Base-by-base conservation (phyloP, 2,329 filamentous ascomycete species). In the Pseudocercospora musae region DNA sequence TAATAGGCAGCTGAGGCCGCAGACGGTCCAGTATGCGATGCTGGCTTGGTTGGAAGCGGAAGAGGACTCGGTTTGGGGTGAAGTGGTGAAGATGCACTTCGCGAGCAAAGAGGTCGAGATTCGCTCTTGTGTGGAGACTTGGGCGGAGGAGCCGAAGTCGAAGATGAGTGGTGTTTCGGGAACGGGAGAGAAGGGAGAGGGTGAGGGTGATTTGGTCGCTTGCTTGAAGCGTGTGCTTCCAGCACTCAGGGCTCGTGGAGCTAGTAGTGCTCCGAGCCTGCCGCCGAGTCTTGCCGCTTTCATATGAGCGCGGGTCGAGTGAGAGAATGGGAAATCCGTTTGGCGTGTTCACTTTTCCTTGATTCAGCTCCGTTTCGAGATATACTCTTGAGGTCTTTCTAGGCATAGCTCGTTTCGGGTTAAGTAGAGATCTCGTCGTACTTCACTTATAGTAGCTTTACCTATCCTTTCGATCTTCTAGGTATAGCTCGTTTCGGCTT, bases 71-170 rank as follows among this genome's bases (percentile, higher is more conserved):
- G 52, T 68, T 10, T 68, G 63, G 63, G 37, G 50, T 18, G 66
- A 67, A 10, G 59, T 67, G 13, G 59, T 66, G 3, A 60, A 49
- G 18, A 53, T 50, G 42, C 63, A 68, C 42, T 68, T 68, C 21
- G 57, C 49, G 3, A 15, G 25, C 2, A 48, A 33, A n/a, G 46
- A 57, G 20, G 25, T 57, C 3, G 60, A 67, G 8, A 67, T 65
- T 25, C 20, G 65, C 11, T 21, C 40, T 2, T 64, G 53, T 1
- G 57, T 64, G 4, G 42, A 23, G 3, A 40, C 31, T 18, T 67
- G 65, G 65, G 53, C 48, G 6, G 23, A 25, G 25, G 25, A 27
- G 48, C 13, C 25, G 21, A 52, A 29, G 48, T 25, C 15, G 21
- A 52, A 29, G 48, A 9, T 6, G 21, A 7, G 15, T n/a, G 11